Evolutionary conservation across 2,329 filamentous ascomycete species (phyloP).

Genomic region (Nemania sp.): DNA sequence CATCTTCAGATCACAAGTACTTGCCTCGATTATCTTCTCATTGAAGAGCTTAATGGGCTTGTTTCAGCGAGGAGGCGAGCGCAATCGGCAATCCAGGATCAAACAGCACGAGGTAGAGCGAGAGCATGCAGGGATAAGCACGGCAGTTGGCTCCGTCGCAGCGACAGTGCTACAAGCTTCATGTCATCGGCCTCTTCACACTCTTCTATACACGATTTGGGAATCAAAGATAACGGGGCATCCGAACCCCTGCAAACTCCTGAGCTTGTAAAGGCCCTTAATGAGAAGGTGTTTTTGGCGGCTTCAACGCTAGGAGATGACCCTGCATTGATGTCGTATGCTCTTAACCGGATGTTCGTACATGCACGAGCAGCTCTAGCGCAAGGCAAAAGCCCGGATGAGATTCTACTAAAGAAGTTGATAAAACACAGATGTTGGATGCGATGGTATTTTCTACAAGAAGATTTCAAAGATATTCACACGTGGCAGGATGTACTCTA

Average conservation of each 20-base stretch:
- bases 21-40: background rate
- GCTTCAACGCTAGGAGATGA: background rate
- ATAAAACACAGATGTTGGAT: background rate
- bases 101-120: background rate
- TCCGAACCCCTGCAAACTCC: background rate
- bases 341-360: background rate
- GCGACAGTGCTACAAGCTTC: background rate
- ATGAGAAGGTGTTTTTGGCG: background rate
- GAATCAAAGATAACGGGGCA: background rate
- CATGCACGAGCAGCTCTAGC: background rate
- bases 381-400: background rate
- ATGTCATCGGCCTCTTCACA: conserved; percentile 2
- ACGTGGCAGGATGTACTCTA: background rate
- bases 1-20: background rate
- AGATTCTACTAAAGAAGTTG: background rate
- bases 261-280: background rate
- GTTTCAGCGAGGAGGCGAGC: background rate
- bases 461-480: background rate
- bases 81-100: no score
- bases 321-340: background rate
- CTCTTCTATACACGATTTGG: background rate
- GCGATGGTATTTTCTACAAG: background rate
- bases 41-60: background rate
- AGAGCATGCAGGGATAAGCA: background rate
- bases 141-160: background rate